Base-by-base conservation (phyloP, 805 yeast species). In the Hanseniaspora vineae region DNA sequence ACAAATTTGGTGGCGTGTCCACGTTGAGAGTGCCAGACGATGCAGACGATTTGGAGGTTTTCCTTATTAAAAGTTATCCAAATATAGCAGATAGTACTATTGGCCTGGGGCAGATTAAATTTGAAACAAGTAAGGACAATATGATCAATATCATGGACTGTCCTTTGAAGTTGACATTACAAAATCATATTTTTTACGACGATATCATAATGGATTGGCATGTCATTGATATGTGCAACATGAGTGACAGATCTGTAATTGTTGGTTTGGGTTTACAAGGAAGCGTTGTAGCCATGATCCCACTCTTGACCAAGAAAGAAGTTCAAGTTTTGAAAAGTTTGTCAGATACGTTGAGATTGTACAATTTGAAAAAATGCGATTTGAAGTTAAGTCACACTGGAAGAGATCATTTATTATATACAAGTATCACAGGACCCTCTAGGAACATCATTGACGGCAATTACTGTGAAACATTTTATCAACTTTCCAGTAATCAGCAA, bases 361-460 rank as follows among this genome's bases (percentile, higher is more conserved):
- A 14, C 31, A 31, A 29, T 20, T 12, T 40, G 15, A 40, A 20
- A 20, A 23, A 40, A 13, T 15, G 40, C 12, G 15, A 40, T 13
- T 18, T 18, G 19, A 11, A 12, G 12, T 13, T 40, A 20, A 20
- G 10, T 20, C 20, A 40, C 19, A 18, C 80, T 2, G 90, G 82
- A 0, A 70, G 92, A 49, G 83, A 82, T 52, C 84, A 80, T 49
- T 50, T 76, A 52, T 74, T 73, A 49, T 89, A 72, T 59, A 66
- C 97, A 48, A 73, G 97, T 46, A 83, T 81, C 57, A 87, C 86
- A 60, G 78, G 77, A n/a, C 96, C 97, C 0, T 75, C 73, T 2
- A 81, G 79, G 52, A 73, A 77, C 45, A 79, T 84, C 2, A 72
- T 92, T 39, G 97, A 92, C 64, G 98, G 98, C 10, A 97, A 92